Evolutionary conservation across 2,329 filamentous ascomycete species (phyloP).

Genomic region (Fusarium sulawesiense): DNA sequence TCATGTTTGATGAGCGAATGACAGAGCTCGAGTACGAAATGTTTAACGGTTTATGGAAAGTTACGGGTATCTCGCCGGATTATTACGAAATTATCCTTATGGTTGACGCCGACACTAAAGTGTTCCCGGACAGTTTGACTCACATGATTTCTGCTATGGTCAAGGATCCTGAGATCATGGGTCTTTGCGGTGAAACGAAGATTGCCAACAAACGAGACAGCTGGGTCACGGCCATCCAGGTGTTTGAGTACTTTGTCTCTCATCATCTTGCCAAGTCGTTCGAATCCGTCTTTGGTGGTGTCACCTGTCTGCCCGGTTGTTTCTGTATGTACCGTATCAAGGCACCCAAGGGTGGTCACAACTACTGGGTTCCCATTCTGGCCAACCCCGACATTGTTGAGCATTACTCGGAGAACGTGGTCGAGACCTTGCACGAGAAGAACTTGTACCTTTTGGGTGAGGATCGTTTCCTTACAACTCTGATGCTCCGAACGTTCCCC

Average conservation of each 20-base stretch:
- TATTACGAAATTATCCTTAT: conserved; percentile 98
- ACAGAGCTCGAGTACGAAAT: conserved; percentile 99
- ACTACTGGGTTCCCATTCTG: conserved; percentile 99
- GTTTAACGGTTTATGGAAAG: conserved; percentile 99
- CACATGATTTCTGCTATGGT: conserved; percentile 99
- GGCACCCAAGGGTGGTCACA: conserved; percentile 95
- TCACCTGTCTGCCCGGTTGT: conserved; percentile 97
- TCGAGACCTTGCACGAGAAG: conserved; percentile 98
- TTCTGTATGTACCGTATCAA: conserved; percentile 99
- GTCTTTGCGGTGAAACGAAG: conserved; percentile 97
- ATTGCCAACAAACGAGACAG: conserved; percentile 97
- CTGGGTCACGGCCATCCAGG: conserved; percentile 98
- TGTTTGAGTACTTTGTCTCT: conserved; percentile 99
- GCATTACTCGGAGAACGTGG: conserved; percentile 99
- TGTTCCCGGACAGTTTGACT: conserved; percentile 97
- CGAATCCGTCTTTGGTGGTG: conserved; percentile 98
- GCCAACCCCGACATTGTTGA: conserved; percentile 99
- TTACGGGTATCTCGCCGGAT: conserved; percentile 97
- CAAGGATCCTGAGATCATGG: conserved; percentile 99
- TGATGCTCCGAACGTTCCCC: conserved; percentile 98
- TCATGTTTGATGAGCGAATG: conserved; percentile 99
- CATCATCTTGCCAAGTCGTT: conserved; percentile 97
- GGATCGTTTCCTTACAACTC: conserved; percentile 93
- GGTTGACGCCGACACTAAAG: conserved; percentile 99
- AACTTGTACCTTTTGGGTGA: conserved; percentile 91